Evolutionary conservation across 2,329 filamentous ascomycete species (phyloP), one percentile per base, ranked within the genome.

Genomic region (Microdochium nivale): DNA sequence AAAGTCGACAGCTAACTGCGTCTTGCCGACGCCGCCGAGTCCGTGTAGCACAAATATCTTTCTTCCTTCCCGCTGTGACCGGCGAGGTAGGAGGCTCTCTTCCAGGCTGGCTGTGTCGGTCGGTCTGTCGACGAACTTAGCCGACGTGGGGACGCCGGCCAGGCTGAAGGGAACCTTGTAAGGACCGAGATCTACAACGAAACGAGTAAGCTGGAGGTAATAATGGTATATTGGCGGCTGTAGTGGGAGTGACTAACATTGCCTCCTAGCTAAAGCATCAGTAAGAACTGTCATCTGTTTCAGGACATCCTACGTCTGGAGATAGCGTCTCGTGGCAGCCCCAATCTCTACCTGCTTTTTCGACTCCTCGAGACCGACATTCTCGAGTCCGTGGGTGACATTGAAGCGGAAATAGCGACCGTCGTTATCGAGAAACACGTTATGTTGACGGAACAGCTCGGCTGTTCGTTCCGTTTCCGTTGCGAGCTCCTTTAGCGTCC

Each of bases 331-430:
- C 47, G 63, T 65, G 27, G 58, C 62, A 37, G 33, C 33, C 32
- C 59, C 56, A 44, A 70, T 65, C 35, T 60, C 59, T 16, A 57
- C 60, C 25, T 59, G 57, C 56, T 67, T 64, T 16, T 61, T 58
- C 3, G 58, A 55, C 52, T 74, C 68, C 52, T 74, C 67, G 1
- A 75, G 60, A 3, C 65, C 66, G 49, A 75, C 63, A 19, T 68
- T 60, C 50, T 70, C 67, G 1, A 76, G 59, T 4, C 71, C 69
- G 21, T 60, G 63, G 11, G 59, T 53, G 16, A 76, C 70, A 53
- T 74, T 75, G 55, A 76, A 75, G 8, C 72, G 68, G 56, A 67
- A 75, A 54, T 73, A 69, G 24, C 63, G 63, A 8, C 63, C 58
- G 30, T 64, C 58, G 25, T 64, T 57, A 49, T 64, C 58, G 14